Evolutionary conservation across 306 rosid genomes (phyloP), one percentile per base, ranked within the genome.

Genomic region (Cicer chorassanicum): DNA sequence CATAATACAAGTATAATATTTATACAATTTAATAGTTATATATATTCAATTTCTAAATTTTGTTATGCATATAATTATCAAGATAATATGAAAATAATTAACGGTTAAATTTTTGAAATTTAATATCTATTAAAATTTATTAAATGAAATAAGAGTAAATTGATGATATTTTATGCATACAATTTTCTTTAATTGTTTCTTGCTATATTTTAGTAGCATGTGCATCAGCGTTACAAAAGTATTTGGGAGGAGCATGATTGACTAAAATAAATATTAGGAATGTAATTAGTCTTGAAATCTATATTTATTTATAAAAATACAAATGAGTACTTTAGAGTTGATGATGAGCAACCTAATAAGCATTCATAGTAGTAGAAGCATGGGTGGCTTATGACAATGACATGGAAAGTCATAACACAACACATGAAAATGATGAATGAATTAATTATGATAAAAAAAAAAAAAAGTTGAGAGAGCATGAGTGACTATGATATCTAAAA

Each of bases 401-500:
- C 21, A 46, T 55, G 75, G 69, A 40, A 69, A 64, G 77, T 53
- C 51, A 73, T 15, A 15, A 39, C 13, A 65, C 4, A 14, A 59
- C 3, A 50, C 2, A 36, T 54, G 82, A 73, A 29, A 4, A 82
- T 60, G 54, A 46, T 82, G 75, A 60, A 48, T 46, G 38, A 56
- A 14, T 14, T 6, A 2, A 72, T 43, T 46, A 46, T 36, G 61
- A 13, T 55, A 9, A 18, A 40, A 53, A 15, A 63, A 9, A 18
- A 40, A 53, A 15, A 63, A 2, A 15, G 4, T 12, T 49, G 34
- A 16, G 51, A 15, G 76, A 9, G 6, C 21, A 81, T 60, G 82
- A 38, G 62, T 65, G 87, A 75, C 64, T 82, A 80, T 71, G 85
- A 87, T 60, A 48, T 67, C 51, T 14, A 50, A 36, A 76, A 75